phyloP scores from a whole-genome alignment of 208 protist genomes.

The Willaertia magna region DNA sequence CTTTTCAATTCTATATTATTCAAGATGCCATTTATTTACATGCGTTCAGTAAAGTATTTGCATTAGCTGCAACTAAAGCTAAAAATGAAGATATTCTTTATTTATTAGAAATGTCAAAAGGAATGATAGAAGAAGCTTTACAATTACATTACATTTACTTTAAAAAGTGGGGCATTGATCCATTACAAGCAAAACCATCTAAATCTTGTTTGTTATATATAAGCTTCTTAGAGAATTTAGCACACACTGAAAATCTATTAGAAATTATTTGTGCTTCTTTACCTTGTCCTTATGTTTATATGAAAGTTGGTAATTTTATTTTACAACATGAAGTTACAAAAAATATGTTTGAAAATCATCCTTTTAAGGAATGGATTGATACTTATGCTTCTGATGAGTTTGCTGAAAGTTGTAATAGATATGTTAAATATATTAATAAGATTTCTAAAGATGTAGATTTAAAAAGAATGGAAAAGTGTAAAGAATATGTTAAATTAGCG shows the following conservation, averaged over 20 bases:
- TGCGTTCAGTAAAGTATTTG: background rate
- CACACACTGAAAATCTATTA: background rate
- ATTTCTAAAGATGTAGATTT: background rate
- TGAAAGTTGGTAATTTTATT: background rate
- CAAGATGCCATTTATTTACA: background rate
- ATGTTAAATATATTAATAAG: background rate
- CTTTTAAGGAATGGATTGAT: background rate
- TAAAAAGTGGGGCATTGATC: background rate
- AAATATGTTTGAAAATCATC: background rate
- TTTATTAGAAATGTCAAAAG: background rate
- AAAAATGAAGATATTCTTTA: background rate
- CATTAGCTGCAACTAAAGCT: background rate
- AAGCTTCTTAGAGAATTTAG: background rate
- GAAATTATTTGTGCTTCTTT: background rate
- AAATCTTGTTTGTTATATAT: background rate
- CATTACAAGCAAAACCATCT: background rate
- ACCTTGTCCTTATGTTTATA: background rate
- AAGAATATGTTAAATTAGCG: background rate
- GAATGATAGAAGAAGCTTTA: background rate
- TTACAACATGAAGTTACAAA: background rate
- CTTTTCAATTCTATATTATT: background rate
- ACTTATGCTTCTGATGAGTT: background rate
- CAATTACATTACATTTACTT: background rate
- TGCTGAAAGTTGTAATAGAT: background rate
- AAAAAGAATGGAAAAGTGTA: background rate